Base-by-base conservation (phyloP, 192 early-diverging fungal species). In the Gaertneriomyces semiglobifer region DNA sequence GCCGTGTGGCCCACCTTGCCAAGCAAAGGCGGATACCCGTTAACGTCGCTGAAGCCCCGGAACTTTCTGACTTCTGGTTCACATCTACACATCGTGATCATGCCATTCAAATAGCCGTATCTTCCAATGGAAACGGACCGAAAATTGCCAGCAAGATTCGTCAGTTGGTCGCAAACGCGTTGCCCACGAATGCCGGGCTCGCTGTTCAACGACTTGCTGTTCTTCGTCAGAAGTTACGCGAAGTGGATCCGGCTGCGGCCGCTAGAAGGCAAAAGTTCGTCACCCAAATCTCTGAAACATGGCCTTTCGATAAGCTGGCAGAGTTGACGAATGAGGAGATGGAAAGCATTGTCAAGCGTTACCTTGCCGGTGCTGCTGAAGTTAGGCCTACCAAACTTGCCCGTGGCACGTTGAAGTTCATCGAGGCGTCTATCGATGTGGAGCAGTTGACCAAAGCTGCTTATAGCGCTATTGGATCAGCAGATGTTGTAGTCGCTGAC, bases 21-120 rank as follows among this genome's bases (percentile, higher is more conserved):
- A 75, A 79, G 58, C 60, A 71, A 48, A 77, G 78, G 46, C 68
- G 82, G 19, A 88, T 93, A n/a, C 92, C 92, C 4, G 89, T 93
- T 42, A 93, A 93, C 65, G 89, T 90, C 11, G 86, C 92, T 0
- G 90, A 91, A 65, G 83, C 88, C 12, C 86, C 91, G 16, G 85
- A 87, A 1, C 69, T 89, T 59, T 93, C 90, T 62, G 92, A 93
- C 70, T 93, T 94, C 74, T 92, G 88, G 74, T 90, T 94, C 77
- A 91, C 89, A 83, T 89, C 89, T 18, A 88, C 88, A 8, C 60
- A 92, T 72, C 77, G 90, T 18, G 90, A 93, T 58, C 85, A 88
- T 59, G 87, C 88, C 44, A 69, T 94, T n/a, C 93, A 96, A 69
- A 86, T 96, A 60, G 89, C 90, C 5, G 89, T 96, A 14, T 90